Conservation (phyloP, 805 yeast species). For the Starmerella potacharoeniae region DNA sequence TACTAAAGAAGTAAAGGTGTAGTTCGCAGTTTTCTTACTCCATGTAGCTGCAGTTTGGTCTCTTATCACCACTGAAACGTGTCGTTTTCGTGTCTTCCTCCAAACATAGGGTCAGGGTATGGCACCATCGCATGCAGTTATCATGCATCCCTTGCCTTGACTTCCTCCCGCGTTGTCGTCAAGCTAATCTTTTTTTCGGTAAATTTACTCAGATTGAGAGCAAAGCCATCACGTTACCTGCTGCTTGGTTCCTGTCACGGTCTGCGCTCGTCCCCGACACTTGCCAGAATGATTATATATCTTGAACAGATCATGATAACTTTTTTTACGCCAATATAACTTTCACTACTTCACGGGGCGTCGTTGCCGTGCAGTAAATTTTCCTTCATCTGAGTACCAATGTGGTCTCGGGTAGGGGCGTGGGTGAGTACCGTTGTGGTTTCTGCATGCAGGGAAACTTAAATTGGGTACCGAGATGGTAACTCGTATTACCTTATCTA, state of each 20-base stretch:
- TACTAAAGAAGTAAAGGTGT: too few relatives aligned
- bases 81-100: neutral
- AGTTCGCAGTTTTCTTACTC: too few relatives aligned
- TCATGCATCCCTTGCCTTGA: neutral
- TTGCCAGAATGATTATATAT: too few relatives aligned
- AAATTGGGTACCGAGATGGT: neutral
- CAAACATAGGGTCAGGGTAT: neutral
- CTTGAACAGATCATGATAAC: too few relatives aligned
- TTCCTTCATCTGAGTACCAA: neutral
- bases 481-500: neutral
- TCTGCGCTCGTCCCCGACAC: too few relatives aligned
- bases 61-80: too few relatives aligned
- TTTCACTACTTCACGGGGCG: neutral
- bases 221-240: too few relatives aligned
- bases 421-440: neutral
- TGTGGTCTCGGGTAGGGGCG: neutral
- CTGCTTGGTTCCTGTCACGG: too few relatives aligned
- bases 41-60: too few relatives aligned
- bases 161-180: neutral
- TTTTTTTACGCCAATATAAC: too few relatives aligned
- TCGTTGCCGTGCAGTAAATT: neutral
- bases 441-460: neutral
- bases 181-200: neutral
- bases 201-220: too few relatives aligned
- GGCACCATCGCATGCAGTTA: neutral